A percentile compares a stretch with the other conserved stretches of the same genome.
Conservation (phyloP, 2,329 filamentous ascomycete species). For the Alternaria triticina region DNA sequence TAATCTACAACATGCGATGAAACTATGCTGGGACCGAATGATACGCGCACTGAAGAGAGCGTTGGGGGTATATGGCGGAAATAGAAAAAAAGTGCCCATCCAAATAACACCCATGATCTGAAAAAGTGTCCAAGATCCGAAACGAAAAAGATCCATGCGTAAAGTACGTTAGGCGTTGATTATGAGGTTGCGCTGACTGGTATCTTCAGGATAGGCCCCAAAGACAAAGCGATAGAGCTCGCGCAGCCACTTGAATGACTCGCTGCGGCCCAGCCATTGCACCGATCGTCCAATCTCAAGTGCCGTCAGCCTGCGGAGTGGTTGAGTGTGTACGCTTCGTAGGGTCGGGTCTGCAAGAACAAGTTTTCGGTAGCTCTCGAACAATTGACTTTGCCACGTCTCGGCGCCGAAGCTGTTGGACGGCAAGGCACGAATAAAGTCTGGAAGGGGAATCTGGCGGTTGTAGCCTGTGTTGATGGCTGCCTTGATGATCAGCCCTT, state of each 20-base stretch:
- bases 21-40: slow-evolving; percentile 13
- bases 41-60: slow-evolving; percentile 26
- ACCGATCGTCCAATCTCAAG: slow-evolving; percentile 83
- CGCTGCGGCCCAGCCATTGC: slow-evolving; percentile 72
- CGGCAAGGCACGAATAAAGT: slow-evolving; percentile 78
- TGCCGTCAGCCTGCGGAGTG: slow-evolving; percentile 68
- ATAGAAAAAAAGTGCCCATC: slow-evolving; percentile 15
- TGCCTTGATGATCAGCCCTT: slow-evolving; percentile 80
- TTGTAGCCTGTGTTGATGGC: slow-evolving; percentile 84
- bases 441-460: slow-evolving; percentile 68
- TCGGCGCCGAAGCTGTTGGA: slow-evolving; percentile 78
- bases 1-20: slow-evolving; percentile 5
- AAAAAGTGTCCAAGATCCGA: not conserved
- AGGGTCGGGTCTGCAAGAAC: slow-evolving; percentile 76
- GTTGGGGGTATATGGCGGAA: slow-evolving; percentile 41
- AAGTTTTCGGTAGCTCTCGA: slow-evolving; percentile 81
- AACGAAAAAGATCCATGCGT: not conserved
- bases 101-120: slow-evolving; percentile 6
- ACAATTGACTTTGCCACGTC: slow-evolving; percentile 71
- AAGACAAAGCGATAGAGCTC: slow-evolving; percentile 87
- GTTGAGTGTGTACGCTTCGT: slow-evolving; percentile 54
- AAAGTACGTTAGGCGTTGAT: slow-evolving; percentile 52
- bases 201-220: slow-evolving; percentile 82
- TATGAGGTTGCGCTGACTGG: slow-evolving; percentile 68
- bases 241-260: slow-evolving; percentile 78